Base-by-base conservation (phyloP, 176 grass and related monocot genomes). In the Cenchrus fungigraminus region DNA sequence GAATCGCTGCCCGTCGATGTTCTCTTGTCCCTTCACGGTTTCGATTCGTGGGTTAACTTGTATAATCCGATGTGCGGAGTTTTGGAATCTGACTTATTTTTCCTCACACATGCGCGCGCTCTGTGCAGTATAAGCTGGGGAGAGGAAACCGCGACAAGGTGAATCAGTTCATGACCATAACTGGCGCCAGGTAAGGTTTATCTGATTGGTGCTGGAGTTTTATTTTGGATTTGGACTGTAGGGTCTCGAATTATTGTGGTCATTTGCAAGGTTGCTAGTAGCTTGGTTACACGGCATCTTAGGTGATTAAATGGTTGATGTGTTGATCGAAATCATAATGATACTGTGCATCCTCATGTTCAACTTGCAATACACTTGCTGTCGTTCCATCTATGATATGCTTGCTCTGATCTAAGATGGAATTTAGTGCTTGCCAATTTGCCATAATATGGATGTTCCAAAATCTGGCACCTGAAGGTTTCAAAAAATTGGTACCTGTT, bases 141-240 rank as follows among this genome's bases (percentile, higher is more conserved):
- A 99, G 94, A 92, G 97, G 97, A 81, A 92, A 91, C 79, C 90
- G 91, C 34, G 97, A 99, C 83, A 99, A 99, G 91, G 91, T 97
- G 86, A 94, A 99, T 76, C 97, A 97, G 90, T 99, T 99, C 88
- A 99, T 99, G 90, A 67, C 90, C 73, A 99, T 99, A 72, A 99
- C 97, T 50, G 97, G 95, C 17, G 82, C 92, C 50, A 97, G 90
- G 95, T 97, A 61, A 59, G 73, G 62, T 53, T 53, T 82, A 9
- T 66, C 31, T 37, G 47, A 19, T 80, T 81, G 4, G 19, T 42
- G 74, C 62, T 61, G 42, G 42, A 52, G 19, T 25, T 80, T 51
- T 19, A 66, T 29, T 63, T 13, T 12, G 12, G 40, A 31, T 67
- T 19, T 1, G 44, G 8, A 42, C 4, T 34, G 15, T 66, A 28